Evolutionary conservation across 2,329 filamentous ascomycete species (phyloP).

Genomic region (Fusarium lateritium): DNA sequence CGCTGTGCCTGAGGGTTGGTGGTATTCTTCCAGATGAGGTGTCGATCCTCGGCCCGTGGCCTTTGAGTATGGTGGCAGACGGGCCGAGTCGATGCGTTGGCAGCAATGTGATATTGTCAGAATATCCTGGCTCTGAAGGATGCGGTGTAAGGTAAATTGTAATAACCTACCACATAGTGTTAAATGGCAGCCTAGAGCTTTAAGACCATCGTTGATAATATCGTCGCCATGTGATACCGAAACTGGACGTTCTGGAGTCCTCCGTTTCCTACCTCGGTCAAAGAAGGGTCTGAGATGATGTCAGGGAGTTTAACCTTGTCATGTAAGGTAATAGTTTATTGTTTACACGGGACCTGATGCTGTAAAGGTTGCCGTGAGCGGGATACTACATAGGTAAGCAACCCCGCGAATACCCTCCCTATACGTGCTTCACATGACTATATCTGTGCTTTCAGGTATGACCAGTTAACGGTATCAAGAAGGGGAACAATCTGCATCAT

Average conservation of each 20-base stretch:
- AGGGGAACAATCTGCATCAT: conserved; percentile 3
- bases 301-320: conserved; percentile 17
- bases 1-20: conserved; percentile 28
- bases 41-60: conserved; percentile 36
- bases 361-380: conserved; percentile 8
- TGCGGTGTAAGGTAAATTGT: conserved; percentile 5
- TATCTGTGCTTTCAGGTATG: conserved; percentile 4
- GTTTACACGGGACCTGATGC: conserved; percentile 20
- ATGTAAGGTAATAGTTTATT: not conserved
- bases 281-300: conserved; percentile 28
- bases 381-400: not conserved
- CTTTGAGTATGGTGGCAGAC: conserved; percentile 25
- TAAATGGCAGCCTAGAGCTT: conserved; percentile 21
- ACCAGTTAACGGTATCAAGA: conserved; percentile 16
- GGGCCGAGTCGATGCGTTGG: conserved; percentile 32
- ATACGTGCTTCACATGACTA: conserved; percentile 15
- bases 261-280: conserved; percentile 12
- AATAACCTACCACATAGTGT: conserved; percentile 9
- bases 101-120: conserved; percentile 32
- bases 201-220: conserved; percentile 4
- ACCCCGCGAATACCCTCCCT: conserved; percentile 3
- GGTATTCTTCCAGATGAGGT: conserved; percentile 31
- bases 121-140: not conserved
- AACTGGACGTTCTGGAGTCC: conserved; percentile 8
- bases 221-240: conserved; percentile 27